Evolutionary conservation across 768 basidiomycete genomes (phyloP), one percentile per base, ranked within the genome.

Genomic region (Tylopilus intermedius): DNA sequence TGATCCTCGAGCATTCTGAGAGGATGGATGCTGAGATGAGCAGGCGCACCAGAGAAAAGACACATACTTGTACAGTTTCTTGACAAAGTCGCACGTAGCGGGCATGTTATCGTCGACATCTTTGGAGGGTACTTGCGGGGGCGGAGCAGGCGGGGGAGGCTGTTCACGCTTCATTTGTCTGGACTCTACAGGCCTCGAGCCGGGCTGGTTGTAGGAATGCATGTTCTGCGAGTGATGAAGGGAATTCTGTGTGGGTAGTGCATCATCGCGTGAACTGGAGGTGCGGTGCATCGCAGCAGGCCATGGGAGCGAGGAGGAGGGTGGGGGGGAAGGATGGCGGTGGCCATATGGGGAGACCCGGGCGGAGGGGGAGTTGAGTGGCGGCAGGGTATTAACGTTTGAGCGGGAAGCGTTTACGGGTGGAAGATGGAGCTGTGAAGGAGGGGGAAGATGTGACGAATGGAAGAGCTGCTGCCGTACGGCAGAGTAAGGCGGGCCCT

Each of bases 21-120:
- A 10, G 41, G 29, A n/a, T 4, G 5, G 43, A 52, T 41, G 45
- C 14, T 63, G 24, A 57, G 58, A 53, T 8, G 27, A 6, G n/a
- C 1, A 8, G 2, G 39, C 0, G 38, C 3, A 44, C 46, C n/a
- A 15, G 39, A 46, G 0, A 21, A 18, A 33, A 15, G 24, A 44
- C 79, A 56, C 79, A 55, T 41, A 93, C 92, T 88, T 90, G 86
- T 88, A 94, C 8, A 95, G 73, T 67, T 94, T 94, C 75, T 94
- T 94, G 59, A 94, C 92, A 67, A 95, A 95, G 71, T 94, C 92
- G 61, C 83, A 86, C 30, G 93, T 88, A n/a, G 86, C 81, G 1
- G 90, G 86, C 88, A 90, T 86, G 51, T 77, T 75, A 63, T 90
- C 89, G 53, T 90, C 89, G 9, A 53, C 46, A 35, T 78, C 77